These are phyloP conservation scores for Heracleum sosnowskyi DNA, from an alignment of 129 eudicot species.

Conservation along the genomic window DNA sequence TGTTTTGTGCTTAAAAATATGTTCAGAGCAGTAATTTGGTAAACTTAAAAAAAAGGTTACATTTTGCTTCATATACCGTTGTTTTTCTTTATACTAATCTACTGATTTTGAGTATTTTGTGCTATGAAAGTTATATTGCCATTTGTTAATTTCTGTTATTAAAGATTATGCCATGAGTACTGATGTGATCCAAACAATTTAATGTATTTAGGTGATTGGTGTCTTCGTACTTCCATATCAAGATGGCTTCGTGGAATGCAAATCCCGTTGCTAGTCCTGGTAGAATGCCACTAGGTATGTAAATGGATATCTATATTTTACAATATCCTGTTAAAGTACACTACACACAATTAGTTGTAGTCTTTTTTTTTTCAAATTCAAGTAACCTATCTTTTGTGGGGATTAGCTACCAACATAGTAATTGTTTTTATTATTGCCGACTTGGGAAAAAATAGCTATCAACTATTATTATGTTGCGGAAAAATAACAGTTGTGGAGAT, in stretches of 20 bases:
- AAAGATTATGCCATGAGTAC: neutral
- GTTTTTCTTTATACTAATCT: too few relatives aligned
- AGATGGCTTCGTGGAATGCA: constrained; percentile 36
- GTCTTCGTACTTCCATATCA: constrained; percentile 15
- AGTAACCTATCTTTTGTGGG: neutral
- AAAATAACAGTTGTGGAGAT: neutral
- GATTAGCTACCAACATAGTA: neutral
- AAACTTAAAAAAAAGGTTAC: too few relatives aligned
- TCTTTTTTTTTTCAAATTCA: neutral
- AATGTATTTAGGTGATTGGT: constrained; percentile 6
- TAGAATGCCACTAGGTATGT: constrained; percentile 32
- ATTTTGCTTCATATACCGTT: neutral
- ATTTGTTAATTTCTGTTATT: neutral
- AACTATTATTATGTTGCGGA: too few relatives aligned
- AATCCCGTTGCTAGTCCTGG: constrained; percentile 33
- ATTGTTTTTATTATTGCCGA: neutral
- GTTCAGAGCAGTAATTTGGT: too few relatives aligned
- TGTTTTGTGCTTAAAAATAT: too few relatives aligned
- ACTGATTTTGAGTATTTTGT: too few relatives aligned
- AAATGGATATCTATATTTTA: neutral
- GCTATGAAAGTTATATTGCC: neutral
- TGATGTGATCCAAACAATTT: neutral
- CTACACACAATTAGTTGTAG: neutral
- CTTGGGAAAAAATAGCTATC: neutral
- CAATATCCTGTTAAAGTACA: neutral